Base-by-base conservation (phyloP, 2,329 filamentous ascomycete genomes). In the Colletotrichum trifolii region DNA sequence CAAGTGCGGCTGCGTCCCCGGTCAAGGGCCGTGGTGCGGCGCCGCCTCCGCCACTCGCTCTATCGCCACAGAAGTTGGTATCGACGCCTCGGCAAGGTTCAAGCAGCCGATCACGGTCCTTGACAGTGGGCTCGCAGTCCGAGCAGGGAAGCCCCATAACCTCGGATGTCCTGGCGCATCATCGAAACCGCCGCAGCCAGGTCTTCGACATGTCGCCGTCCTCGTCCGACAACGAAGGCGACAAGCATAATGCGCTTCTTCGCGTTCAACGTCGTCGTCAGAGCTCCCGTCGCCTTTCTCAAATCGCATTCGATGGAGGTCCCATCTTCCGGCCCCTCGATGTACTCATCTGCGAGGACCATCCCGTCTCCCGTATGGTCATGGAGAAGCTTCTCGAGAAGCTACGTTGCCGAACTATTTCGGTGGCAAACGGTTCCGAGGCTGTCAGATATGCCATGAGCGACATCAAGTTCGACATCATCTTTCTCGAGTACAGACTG, bases 341-440 rank as follows among this genome's bases (percentile, higher is more conserved):
- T 77, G 91, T 99, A 6, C 83, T 99, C 55, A 97, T 99, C 55
- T 98, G 96, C 75, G 96, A 99, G 79, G 96, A 99, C 73, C 96
- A 99, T 75, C 96, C 96, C 0, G 95, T 99, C 4, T 97, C 96
- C 6, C 88, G 95, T 25, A 89, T 99, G 82, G 95, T 99, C n/a
- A 98, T 99, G 95, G 96, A 99, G 75, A 96, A 97, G 72, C 82
- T 99, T 8, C 85, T 99, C 56, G 96, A 99, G 77, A 99, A 98
- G 79, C 83, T 98, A 40, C 91, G 93, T 40, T 99, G 96, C 73
- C 92, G 96, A 46, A 97, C 95, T 8, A 96, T 99, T 72, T 94
- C 93, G 3, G 95, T 96, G 5, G 86, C 90, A 3, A 97, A 94
- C 71, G 96, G 96, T 1, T 90, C 93, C 0, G 96, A 99, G 74